These are phyloP conservation scores for Pyrenophora seminiperda DNA, from an alignment of 2,329 filamentous ascomycete species.

Conservation along the genomic window DNA sequence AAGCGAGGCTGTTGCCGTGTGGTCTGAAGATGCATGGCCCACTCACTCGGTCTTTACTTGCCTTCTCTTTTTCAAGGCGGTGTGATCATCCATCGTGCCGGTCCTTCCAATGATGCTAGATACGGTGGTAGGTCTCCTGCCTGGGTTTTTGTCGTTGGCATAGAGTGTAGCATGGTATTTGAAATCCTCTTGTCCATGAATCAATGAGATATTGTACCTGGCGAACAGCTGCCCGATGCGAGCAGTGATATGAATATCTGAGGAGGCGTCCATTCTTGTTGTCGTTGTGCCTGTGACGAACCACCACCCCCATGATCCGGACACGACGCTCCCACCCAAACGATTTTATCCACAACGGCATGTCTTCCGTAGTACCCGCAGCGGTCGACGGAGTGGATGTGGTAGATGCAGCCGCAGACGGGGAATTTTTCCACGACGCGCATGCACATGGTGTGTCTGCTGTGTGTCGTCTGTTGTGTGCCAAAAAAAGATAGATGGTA, in stretches of 20 bases:
- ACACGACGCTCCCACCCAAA: conserved; percentile 41
- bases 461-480: no score
- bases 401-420: conserved; percentile 46
- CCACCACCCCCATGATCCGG: conserved; percentile 25
- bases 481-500: background rate
- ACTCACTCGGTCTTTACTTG: no score
- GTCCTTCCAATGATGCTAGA: no score
- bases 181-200: conserved; percentile 72
- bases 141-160: conserved; percentile 62
- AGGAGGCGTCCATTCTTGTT: background rate
- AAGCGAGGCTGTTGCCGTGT: no score
- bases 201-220: conserved; percentile 63
- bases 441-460: conserved; percentile 39
- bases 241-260: no score
- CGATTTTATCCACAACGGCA: conserved; percentile 34
- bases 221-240: conserved; percentile 63
- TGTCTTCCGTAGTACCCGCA: conserved; percentile 43
- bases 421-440: conserved; percentile 45
- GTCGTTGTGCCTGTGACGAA: no score
- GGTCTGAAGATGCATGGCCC: no score
- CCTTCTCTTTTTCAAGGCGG: no score
- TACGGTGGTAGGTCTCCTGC: conserved; percentile 67
- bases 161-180: conserved; percentile 69
- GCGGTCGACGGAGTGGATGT: conserved; percentile 44
- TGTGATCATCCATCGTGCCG: no score